Conservation (phyloP, 1,284 basidiomycete genomes). For the Ustilago esculenta region DNA sequence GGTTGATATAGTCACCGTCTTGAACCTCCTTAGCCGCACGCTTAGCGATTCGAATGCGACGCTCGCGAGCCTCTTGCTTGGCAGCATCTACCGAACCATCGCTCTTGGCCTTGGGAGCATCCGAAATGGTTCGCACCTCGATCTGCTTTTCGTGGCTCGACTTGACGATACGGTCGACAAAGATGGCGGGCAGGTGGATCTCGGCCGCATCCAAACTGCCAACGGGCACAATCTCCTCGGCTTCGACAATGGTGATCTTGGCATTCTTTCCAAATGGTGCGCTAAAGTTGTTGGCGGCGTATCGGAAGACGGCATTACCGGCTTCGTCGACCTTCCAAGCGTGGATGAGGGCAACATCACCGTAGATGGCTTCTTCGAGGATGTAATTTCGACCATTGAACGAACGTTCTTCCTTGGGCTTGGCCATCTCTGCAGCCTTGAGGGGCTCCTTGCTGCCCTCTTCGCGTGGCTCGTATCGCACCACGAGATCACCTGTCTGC, state of each 20-base stretch:
- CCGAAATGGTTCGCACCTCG: conserved; percentile 53
- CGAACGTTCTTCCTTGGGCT: conserved; percentile 77
- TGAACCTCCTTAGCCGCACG: conserved; percentile 61
- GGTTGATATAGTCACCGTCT: conserved; percentile 64
- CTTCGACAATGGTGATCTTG: conserved; percentile 62
- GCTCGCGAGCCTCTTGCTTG: conserved; percentile 44
- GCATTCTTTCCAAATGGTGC: conserved; percentile 64
- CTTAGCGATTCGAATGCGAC: conserved; percentile 49
- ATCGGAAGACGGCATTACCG: conserved; percentile 69
- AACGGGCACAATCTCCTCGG: conserved; percentile 61
- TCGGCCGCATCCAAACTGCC: conserved; percentile 56
- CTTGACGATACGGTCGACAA: conserved; percentile 60
- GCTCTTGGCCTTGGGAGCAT: conserved; percentile 37
- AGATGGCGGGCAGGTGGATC: conserved; percentile 62
- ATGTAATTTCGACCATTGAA: conserved; percentile 86
- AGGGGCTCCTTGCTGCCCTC: conserved; percentile 37
- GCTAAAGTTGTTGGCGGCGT: conserved; percentile 62
- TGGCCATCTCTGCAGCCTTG: conserved; percentile 64
- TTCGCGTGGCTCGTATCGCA: conserved; percentile 58
- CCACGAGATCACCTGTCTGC: conserved; percentile 68
- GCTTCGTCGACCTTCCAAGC: conserved; percentile 94
- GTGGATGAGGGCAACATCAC: conserved; percentile 86
- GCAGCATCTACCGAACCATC: conserved; percentile 8
- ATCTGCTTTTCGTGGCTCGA: conserved; percentile 51
- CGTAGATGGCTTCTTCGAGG: conserved; percentile 85